Percentiles rank a stretch among this genome's conserved stretches.
Conservation (phyloP, 139 green algal genomes). For the Chlorella sp. region DNA sequence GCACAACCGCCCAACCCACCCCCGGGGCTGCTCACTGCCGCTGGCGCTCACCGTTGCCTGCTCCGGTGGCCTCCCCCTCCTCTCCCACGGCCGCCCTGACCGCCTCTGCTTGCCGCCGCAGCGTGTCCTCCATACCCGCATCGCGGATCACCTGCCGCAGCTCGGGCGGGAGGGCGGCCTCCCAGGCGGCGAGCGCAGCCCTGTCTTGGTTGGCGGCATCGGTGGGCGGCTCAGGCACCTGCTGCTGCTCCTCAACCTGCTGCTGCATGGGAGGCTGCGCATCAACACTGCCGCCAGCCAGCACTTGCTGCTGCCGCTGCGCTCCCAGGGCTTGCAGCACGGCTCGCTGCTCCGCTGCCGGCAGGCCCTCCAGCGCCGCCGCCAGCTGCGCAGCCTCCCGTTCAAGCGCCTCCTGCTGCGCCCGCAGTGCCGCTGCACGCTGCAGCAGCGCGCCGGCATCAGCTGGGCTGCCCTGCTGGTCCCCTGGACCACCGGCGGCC, state of each 20-base stretch:
- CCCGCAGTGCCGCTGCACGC: background rate
- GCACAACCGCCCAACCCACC: no score
- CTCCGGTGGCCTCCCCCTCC: no score
- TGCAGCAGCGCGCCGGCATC: background rate
- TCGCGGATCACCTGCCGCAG: background rate
- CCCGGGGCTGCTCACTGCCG: no score
- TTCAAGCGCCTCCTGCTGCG: background rate
- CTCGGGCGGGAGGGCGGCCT: background rate
- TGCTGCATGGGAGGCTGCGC: background rate
- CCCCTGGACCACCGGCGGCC: no score
- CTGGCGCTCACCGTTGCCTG: no score
- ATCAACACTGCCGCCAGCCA: background rate
- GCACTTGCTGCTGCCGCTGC: no score
- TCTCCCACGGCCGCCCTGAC: background rate
- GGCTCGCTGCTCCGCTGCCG: background rate
- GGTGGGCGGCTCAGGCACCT: background rate
- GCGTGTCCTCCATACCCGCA: background rate
- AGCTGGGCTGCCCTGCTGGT: no score
- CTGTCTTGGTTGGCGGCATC: background rate
- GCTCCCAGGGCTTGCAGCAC: background rate
- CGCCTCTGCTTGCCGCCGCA: background rate
- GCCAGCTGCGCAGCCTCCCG: background rate
- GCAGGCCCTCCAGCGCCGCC: slow-evolving; percentile 16
- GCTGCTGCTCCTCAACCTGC: background rate
- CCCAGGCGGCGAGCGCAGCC: background rate